Evolutionary conservation across 257 asterid genomes (phyloP), one percentile per base, ranked within the genome.

Genomic region (Jacaranda mimosifolia): DNA sequence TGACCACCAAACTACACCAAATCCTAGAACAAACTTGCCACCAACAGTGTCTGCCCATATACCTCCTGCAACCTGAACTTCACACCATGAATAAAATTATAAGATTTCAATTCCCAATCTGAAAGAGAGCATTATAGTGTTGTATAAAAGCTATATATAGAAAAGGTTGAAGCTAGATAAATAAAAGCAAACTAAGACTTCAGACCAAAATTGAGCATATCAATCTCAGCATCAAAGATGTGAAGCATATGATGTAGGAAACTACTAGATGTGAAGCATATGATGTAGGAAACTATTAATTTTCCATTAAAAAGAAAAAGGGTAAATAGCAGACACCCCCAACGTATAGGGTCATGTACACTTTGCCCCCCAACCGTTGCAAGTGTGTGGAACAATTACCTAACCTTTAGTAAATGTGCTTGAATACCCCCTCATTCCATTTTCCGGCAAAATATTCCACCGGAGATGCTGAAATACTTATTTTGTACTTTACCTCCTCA

Each of bases 1-100:
- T 40, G 98, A 94, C 98, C 98, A 94, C 98, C 98, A 94, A 74
- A 90, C 89, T n/a, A 94, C 98, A 76, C 90, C 98, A 70, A 91
- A 90, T 71, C 96, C 98, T 15, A 94, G 79, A 62, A 94, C 98
- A 81, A 82, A 78, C 84, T 94, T 94, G 51, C 98, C 98, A 74
- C 98, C 98, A 71, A 92, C 89, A 9, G 95, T 94, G 83, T 94
- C 97, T 14, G 98, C 98, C 98, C 97, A 94, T 66, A 94, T 92
- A 46, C 98, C 98, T 79, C 97, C 98, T 72, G 97, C 98, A 75
- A 94, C 83, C 97, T 94, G 91, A 74, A 60, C 63, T 57, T 74
- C 83, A 78, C 53, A 45, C 58, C 77, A 76, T 42, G 32, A 26
- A 26, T 26, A 26, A 52, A 62, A 39, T 55, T 40, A 76, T 40